Evolutionary conservation across 2,329 filamentous ascomycete species (phyloP).

Genomic region (Exophiala sp.): DNA sequence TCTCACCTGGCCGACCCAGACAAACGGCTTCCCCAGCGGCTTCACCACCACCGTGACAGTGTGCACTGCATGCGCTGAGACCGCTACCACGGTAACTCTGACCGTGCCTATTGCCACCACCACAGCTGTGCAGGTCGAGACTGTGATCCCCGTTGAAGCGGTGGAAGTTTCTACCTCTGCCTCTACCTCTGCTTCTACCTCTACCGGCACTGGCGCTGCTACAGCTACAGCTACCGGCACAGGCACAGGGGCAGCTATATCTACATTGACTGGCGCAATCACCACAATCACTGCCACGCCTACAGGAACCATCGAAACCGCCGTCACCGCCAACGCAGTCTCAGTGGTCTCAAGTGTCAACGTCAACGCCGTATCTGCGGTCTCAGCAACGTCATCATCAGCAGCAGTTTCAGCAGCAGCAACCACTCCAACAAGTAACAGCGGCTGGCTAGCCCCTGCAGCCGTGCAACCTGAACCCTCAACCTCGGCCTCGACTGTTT

Average conservation of each 20-base stretch:
- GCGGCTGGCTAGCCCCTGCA: constrained; percentile 5
- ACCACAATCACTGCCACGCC: background rate
- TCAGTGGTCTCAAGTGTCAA: background rate
- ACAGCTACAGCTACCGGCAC: background rate
- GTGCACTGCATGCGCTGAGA: constrained; percentile 35
- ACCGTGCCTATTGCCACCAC: constrained; percentile 15
- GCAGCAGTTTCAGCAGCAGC: no score
- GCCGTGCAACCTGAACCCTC: background rate
- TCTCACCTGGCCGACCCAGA: constrained; percentile 25
- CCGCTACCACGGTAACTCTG: constrained; percentile 13
- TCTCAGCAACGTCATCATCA: background rate
- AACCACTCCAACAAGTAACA: background rate
- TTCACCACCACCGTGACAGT: constrained; percentile 40
- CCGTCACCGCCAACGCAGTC: background rate
- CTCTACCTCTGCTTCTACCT: background rate
- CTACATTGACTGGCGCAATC: no score
- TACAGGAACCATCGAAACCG: background rate
- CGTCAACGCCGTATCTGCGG: background rate
- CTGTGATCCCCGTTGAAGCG: constrained; percentile 8
- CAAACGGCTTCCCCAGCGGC: constrained; percentile 32
- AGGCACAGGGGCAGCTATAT: background rate
- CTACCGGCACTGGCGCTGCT: background rate
- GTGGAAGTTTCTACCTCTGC: background rate
- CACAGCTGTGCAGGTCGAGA: constrained; percentile 18
- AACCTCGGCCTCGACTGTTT: background rate